phyloP scores from a whole-genome alignment of 495 filamentous ascomycete genomes.

The Penicillium taxi region DNA sequence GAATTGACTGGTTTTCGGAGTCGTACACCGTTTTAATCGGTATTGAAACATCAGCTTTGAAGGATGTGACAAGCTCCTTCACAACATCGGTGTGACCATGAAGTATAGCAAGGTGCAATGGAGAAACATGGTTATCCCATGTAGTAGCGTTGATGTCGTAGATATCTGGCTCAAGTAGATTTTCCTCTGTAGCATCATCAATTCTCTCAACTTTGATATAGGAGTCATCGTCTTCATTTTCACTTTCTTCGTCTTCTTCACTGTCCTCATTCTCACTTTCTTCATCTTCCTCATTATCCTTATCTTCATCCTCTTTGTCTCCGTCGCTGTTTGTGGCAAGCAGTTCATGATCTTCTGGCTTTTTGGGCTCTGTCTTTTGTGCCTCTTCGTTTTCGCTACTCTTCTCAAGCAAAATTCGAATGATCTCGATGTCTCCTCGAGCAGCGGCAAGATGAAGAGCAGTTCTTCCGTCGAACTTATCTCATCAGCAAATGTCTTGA shows the following conservation, averaged over 20 bases:
- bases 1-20: conserved; percentile 43
- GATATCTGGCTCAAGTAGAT: conserved; percentile 62
- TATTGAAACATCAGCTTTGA: conserved; percentile 63
- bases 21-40: conserved; percentile 55
- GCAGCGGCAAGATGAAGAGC: conserved; percentile 70
- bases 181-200: conserved; percentile 39
- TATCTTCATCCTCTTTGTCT: conserved; percentile 46
- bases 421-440: conserved; percentile 57
- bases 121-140: conserved; percentile 65
- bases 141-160: conserved; percentile 66
- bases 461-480: conserved; percentile 70
- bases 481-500: too few species aligned
- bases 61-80: conserved; percentile 59
- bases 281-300: not conserved
- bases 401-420: conserved; percentile 59
- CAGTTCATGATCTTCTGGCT: conserved; percentile 42
- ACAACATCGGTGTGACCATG: conserved; percentile 60
- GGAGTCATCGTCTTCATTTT: not conserved
- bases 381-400: conserved; percentile 66
- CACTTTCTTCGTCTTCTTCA: conserved; percentile 16
- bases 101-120: conserved; percentile 70
- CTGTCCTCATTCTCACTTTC: conserved; percentile 24
- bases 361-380: conserved; percentile 52
- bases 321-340: conserved; percentile 53
- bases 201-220: conserved; percentile 1